phyloP scores from a whole-genome alignment of 2,329 filamentous ascomycete genomes.

The Ascosphaera apis region DNA sequence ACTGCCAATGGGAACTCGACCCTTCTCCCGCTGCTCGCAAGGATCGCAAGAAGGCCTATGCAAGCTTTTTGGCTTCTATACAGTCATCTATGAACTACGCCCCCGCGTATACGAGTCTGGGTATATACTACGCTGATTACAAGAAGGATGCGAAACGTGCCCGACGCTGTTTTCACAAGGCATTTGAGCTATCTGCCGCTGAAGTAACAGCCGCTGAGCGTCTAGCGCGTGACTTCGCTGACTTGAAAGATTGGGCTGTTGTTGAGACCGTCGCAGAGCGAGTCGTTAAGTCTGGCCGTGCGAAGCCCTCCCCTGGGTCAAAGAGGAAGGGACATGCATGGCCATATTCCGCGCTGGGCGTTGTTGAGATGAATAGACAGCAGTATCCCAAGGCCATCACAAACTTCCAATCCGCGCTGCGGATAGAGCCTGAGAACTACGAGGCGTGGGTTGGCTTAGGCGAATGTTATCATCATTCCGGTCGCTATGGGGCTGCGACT shows the following conservation, averaged over 20 bases:
- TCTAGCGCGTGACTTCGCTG: conserved; percentile 64
- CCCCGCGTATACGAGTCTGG: conserved; percentile 74
- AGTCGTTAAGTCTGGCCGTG: conserved; percentile 84
- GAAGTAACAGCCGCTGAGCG: conserved; percentile 75
- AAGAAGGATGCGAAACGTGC: conserved; percentile 67
- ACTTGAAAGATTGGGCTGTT: conserved; percentile 84
- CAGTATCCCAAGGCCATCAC: conserved; percentile 74
- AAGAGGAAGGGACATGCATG: conserved; percentile 86
- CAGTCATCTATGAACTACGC: conserved; percentile 75
- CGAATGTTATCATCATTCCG: conserved; percentile 92
- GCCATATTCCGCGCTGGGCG: conserved; percentile 83
- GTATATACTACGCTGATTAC: conserved; percentile 80
- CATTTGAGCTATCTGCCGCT: conserved; percentile 70
- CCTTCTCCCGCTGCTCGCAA: conserved; percentile 51
- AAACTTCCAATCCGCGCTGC: conserved; percentile 72
- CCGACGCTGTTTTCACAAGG: conserved; percentile 86
- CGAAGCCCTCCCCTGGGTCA: conserved; percentile 71
- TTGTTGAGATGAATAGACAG: conserved; percentile 84
- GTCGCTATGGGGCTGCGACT: conserved; percentile 77
- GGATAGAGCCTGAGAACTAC: conserved; percentile 68
- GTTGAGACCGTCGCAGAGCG: conserved; percentile 82
- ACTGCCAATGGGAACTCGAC: conserved; percentile 70
- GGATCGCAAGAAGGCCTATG: conserved; percentile 60
- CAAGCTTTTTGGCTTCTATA: conserved; percentile 59
- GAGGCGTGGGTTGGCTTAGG: conserved; percentile 90